These are phyloP conservation scores for Phytophthora pinifolia DNA, from an alignment of 352 stramenopile genomes.

Conservation along the genomic window DNA sequence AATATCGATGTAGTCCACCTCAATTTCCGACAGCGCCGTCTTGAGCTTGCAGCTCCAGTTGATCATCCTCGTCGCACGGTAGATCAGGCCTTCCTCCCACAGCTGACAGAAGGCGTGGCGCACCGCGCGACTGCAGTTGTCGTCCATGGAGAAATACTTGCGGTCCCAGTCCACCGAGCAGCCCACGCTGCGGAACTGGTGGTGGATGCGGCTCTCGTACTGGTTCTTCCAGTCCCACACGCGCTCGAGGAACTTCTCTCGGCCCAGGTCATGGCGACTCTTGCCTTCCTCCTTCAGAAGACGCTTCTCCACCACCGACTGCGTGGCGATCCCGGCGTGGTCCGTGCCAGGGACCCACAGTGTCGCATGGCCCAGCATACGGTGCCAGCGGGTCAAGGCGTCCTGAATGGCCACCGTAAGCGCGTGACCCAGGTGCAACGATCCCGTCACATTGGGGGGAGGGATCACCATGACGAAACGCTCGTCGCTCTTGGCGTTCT, in stretches of 20 bases:
- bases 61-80: constrained; percentile 97
- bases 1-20: constrained; percentile 99
- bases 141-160: constrained; percentile 99
- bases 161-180: constrained; percentile 97
- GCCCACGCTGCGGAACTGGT: constrained; percentile 91
- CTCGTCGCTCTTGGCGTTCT: constrained; percentile 74
- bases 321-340: constrained; percentile 99
- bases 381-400: constrained; percentile 96
- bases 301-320: constrained; percentile 91
- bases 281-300: constrained; percentile 84
- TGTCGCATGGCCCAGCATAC: constrained; percentile 97
- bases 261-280: constrained; percentile 86
- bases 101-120: constrained; percentile 96
- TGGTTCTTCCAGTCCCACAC: constrained; percentile 98
- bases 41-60: constrained; percentile 99
- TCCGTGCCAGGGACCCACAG: constrained; percentile 98
- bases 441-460: constrained; percentile 84
- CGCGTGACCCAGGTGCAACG: constrained; percentile 98
- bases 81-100: constrained; percentile 95
- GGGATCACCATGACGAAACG: constrained; percentile 98
- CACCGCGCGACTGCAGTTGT: constrained; percentile 96
- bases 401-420: constrained; percentile 98
- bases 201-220: constrained; percentile 85
- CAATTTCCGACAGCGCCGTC: constrained; percentile 95
- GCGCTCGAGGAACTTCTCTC: constrained; percentile 93